Evolutionary conservation across 495 filamentous ascomycete species (phyloP), one percentile per base, ranked within the genome.

Genomic region (Gamarada debralockiae): DNA sequence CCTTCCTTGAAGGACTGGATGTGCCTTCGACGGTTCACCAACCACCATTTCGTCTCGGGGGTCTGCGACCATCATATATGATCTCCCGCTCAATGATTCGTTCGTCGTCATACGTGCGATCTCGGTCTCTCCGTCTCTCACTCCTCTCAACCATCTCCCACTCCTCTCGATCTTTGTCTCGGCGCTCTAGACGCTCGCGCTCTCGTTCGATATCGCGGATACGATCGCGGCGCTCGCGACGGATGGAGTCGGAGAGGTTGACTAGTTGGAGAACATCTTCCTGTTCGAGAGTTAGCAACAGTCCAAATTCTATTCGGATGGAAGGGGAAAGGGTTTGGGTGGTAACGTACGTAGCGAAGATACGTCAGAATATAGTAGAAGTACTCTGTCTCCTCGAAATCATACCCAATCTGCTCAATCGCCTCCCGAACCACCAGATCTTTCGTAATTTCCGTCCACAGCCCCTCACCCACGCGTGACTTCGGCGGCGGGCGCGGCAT

Each of bases 381-480:
- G 43, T 71, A 80, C 45, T 89, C 86, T 2, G 89, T 93, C 72
- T 97, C 92, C 62, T 97, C 92, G 62, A 82, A 97, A 58, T 90
- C 88, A 68, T 95, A 97, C 0, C 90, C 90, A 52, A 82, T 65
- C 47, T 83, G 71, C 54, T 95, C 84, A 57, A 98, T 89, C 0
- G 93, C 95, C 63, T 97, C 92, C 50, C 82, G 80, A 34, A 85
- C 77, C 12, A 98, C 90, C 42, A 98, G 67, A 58, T 96, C 90
- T 71, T 95, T 97, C 7, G 92, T 95, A 59, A 98, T 91, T 65
- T 97, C 93, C 0, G 93, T 98, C 95, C 95, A 97, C 67, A 95
- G 85, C 52, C 17, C 36, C 3, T 87, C 81, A 42, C 82, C 83
- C 7, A 44, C 34, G 17, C 53, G 27, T 8, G 58, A 15, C 29